Evolutionary conservation across 2,329 filamentous ascomycete genomes (phyloP), one percentile per base, ranked within the genome.

Genomic region (Alternaria ventricosa): DNA sequence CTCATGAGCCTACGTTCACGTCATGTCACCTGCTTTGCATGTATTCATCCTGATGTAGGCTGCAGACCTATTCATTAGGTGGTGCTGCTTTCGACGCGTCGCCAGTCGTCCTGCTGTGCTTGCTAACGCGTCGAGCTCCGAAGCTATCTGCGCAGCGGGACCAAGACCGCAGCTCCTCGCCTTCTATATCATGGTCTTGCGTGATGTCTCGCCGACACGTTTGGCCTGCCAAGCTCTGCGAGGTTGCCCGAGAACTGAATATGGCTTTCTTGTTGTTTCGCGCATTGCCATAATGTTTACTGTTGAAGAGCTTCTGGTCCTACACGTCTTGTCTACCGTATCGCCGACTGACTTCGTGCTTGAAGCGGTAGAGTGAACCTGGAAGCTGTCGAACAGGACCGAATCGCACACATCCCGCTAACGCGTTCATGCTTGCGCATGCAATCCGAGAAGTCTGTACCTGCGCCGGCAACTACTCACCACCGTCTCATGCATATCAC

Each of bases 401-500:
- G 45, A 47, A 47, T 47, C 25, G 45, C 45, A 47, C 23, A 23
- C 15, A 49, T 25, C 22, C 50, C 23, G 9, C 36, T 15, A 27
- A 44, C 15, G 23, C 23, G 41, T 9, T 10, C 15, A 54, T 43
- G 20, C 33, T 43, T 10, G 30, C 33, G 51, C 33, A 56, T 18
- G 25, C 41, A 45, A 10, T 27, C 53, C 53, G 43, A 47, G 30
- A 44, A 6, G 60, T 41, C 43, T 59, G 60, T 62, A 62, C 60
- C 60, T 62, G 60, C 60, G 57, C 58, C 57, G 49, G 55, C 43
- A 18, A 28, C 46, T 41, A 55, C 23, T 20, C 55, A 53, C 10
- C 43, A 28, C 49, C 18, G 3, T 33, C 30, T 53, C 18, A n/a
- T 54, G 46, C 47, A 44, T 27, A 25, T 54, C 22, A 47, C 41